Percentiles rank a stretch among this genome's conserved stretches.
phyloP scores from a whole-genome alignment of 1,284 basidiomycete species.

The Pseudozyma flocculosa region DNA sequence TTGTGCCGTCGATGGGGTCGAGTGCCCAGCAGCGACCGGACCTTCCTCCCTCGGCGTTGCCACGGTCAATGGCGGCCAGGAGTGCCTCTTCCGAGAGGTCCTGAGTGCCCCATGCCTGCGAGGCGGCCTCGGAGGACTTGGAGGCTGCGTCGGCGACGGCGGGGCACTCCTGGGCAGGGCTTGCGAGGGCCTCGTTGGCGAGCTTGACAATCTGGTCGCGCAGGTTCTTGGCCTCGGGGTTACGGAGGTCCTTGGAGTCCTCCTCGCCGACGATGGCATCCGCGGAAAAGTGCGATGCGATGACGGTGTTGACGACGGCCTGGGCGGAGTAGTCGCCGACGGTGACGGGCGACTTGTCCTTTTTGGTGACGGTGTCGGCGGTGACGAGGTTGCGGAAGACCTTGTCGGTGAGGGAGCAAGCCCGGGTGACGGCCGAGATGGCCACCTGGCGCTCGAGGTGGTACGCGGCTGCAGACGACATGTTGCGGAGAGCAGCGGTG shows the following conservation, averaged over 20 bases:
- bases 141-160: slow-evolving; percentile 52
- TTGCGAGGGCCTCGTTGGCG: slow-evolving; percentile 74
- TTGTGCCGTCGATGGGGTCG: slow-evolving; percentile 89
- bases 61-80: slow-evolving; percentile 81
- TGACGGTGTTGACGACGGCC: slow-evolving; percentile 51
- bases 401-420: slow-evolving; percentile 71
- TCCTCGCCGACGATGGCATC: slow-evolving; percentile 96
- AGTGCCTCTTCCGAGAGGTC: slow-evolving; percentile 62
- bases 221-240: slow-evolving; percentile 61
- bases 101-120: slow-evolving; percentile 58
- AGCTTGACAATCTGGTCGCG: slow-evolving; percentile 74
- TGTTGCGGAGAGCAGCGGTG: slow-evolving; percentile 1
- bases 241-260: slow-evolving; percentile 70
- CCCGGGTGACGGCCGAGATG: slow-evolving; percentile 83
- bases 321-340: slow-evolving; percentile 60
- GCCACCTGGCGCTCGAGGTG: slow-evolving; percentile 71
- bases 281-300: slow-evolving; percentile 68
- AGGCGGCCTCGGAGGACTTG: slow-evolving; percentile 61
- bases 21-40: slow-evolving; percentile 82
- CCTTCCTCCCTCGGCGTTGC: slow-evolving; percentile 74
- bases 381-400: slow-evolving; percentile 85
- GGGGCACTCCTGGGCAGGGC: slow-evolving; percentile 55
- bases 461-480: slow-evolving; percentile 31
- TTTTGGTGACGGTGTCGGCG: slow-evolving; percentile 83
- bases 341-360: slow-evolving; percentile 93